Base-by-base conservation (phyloP, 1,139 yeast genomes). In the Lodderomyces parapsilosis region DNA sequence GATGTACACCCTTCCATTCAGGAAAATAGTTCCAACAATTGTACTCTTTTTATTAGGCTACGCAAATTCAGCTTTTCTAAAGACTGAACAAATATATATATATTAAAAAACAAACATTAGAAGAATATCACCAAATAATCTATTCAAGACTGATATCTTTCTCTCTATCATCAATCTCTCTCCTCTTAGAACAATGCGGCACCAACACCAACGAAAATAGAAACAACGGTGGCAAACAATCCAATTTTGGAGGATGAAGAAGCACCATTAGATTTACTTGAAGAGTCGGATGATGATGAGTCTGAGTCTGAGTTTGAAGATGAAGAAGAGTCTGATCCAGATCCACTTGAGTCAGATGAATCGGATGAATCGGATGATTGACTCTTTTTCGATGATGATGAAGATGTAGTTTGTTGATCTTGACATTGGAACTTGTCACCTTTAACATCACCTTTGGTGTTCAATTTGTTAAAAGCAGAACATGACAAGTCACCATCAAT, bases 391-490 rank as follows among this genome's bases (percentile, higher is more conserved):
- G 79, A 62, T 46, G 84, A 71, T 41, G 76, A 62, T 51, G 74
- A 58, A 42, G 73, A 58, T 54, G 71, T 71, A 46, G 67, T 59
- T 65, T 70, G 63, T 60, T 80, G 82, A 67, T 85, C 90, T 70
- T 81, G 78, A 78, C 97, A 91, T 59, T 76, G 81, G 76, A 80
- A 90, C 57, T 81, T 75, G 76, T 89, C 90, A 80, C 97, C 98
- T 73, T 82, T 88, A 65, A 91, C 80, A 63, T 79, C 86, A 69
- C 94, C 93, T 57, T 78, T 76, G 60, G 71, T 68, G 72, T 82
- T 78, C 65, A 84, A 76, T 48, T 66, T 63, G 68, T 84, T 79
- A 78, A 89, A 89, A 48, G 79, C 74, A 52, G 76, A 67, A 80
- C 98, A 93, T 71, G 88, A 80, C 71, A 89, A 82, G 59, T 83